A percentile compares a stretch with the other conserved stretches of the same genome.
These are phyloP conservation scores for Psilocybe azurescens DNA, from an alignment of 768 basidiomycete genomes.

Conservation along the genomic window DNA sequence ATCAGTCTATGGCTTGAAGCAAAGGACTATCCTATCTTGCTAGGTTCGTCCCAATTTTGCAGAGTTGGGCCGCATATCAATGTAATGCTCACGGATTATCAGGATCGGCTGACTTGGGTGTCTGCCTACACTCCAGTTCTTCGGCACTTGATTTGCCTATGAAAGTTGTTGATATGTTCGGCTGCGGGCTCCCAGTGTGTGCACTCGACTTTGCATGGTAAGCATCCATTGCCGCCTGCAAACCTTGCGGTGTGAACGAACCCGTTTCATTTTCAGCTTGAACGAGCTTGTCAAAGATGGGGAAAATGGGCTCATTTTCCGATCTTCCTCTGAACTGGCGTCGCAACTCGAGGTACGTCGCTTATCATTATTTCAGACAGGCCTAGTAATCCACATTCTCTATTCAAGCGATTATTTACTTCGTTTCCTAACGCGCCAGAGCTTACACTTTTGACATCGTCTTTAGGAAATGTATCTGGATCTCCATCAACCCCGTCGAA, in stretches of 20 bases:
- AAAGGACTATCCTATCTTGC: conserved; percentile 85
- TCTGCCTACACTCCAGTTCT: conserved; percentile 90
- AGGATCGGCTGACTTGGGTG: conserved; percentile 93
- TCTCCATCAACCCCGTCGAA: conserved; percentile 27
- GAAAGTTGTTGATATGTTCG: conserved; percentile 99
- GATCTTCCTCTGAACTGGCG: conserved; percentile 68
- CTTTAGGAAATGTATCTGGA: conserved; percentile 43
- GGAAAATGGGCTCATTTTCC: conserved; percentile 84
- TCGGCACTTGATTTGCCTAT: conserved; percentile 94
- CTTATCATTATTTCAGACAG: conserved; percentile 5
- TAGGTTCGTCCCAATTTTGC: conserved; percentile 56
- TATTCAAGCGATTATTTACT: conserved; percentile 53
- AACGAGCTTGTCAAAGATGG: conserved; percentile 86
- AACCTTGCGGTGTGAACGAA: neutral
- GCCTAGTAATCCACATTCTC: neutral
- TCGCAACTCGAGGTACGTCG: conserved; percentile 68
- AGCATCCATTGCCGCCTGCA: conserved; percentile 23
- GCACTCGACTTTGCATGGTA: conserved; percentile 89
- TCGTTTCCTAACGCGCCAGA: conserved; percentile 62
- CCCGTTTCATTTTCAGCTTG: conserved; percentile 52
- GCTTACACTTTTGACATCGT: conserved; percentile 57
- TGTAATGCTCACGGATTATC: neutral
- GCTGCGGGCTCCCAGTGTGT: conserved; percentile 92
- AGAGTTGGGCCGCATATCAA: neutral
- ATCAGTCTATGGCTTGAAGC: conserved; percentile 88